A percentile compares a stretch with the other conserved stretches of the same genome.
Conservation (phyloP, 163 green algal genomes). For the Chlamydomonas reinhardtii region DNA sequence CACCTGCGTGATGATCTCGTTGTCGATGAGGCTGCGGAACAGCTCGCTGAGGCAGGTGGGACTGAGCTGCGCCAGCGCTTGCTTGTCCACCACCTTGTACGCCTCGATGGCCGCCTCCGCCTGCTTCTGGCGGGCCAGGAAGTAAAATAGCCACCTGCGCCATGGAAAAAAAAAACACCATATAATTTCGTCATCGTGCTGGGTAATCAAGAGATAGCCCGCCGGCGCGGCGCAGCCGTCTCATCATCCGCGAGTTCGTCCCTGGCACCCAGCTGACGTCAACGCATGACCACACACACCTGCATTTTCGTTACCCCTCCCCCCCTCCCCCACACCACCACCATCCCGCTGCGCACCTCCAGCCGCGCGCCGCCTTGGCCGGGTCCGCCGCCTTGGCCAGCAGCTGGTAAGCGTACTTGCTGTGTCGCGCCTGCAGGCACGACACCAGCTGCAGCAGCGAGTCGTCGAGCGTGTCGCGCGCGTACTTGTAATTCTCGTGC, state of each 20-base stretch:
- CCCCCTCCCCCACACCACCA: too few relatives aligned
- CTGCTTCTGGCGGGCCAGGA: slow-evolving; percentile 45
- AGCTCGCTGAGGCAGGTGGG: slow-evolving; percentile 52
- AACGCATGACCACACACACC: too few relatives aligned
- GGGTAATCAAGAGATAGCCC: too few relatives aligned
- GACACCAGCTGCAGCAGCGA: slow-evolving; percentile 45
- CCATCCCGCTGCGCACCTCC: neutral
- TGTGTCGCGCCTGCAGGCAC: slow-evolving; percentile 40
- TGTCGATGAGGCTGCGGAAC: slow-evolving; percentile 51
- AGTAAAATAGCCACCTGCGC: slow-evolving; percentile 49
- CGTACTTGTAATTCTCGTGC: slow-evolving; percentile 52
- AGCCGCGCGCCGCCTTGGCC: slow-evolving; percentile 37
- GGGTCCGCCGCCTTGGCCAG: slow-evolving; percentile 39
- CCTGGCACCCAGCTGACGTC: too few relatives aligned
- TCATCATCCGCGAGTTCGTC: too few relatives aligned
- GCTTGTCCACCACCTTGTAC: slow-evolving; percentile 55
- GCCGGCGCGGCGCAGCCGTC: too few relatives aligned
- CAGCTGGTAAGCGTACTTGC: slow-evolving; percentile 43
- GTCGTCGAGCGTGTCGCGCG: slow-evolving; percentile 51
- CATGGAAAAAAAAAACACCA: neutral
- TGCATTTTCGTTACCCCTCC: too few relatives aligned
- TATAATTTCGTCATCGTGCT: too few relatives aligned
- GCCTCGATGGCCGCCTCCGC: slow-evolving; percentile 49
- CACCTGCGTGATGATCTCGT: slow-evolving; percentile 50
- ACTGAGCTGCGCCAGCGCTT: slow-evolving; percentile 27